Base-by-base conservation (phyloP, 148 eudicot genomes). In the Vaccinium darrowii region DNA sequence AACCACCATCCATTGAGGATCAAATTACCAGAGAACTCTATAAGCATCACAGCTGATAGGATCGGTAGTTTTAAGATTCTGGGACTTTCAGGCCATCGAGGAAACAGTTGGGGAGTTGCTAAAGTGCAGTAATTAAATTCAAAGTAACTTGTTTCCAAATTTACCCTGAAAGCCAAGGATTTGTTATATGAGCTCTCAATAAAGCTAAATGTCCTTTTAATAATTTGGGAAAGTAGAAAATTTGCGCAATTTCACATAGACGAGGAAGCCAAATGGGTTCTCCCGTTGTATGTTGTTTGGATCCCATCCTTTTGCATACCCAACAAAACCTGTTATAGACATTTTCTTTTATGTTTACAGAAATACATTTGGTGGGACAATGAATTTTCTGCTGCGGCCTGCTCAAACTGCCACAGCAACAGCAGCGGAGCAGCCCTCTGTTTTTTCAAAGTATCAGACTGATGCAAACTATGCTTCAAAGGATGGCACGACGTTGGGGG, bases 301-400 rank as follows among this genome's bases (percentile, higher is more conserved):
- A 69, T 69, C 39, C 74, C 74, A 13, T 69, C 74, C 74, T 27
- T 69, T 69, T 27, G 19, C 43, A 27, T 27, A 13, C 30, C 43
- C 39, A 30, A 69, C 74, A 69, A n/a, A 54, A 13, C 49, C 27
- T 53, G 12, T 54, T 36, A 3, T 79, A 53, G 65, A 16, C 14
- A 54, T 79, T 79, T 56, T 27, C 49, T 5, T 54, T 56, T 25
- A 36, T 33, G 7, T 83, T 83, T 58, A 85, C 85, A 87, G 89
- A 49, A 49, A 76, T 56, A 73, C n/a, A 73, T 82, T 85, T 47
- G 82, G 84, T 78, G 82, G 81, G 90, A 89, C 80, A 85, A 96
- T 93, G 99, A 94, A 94, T 88, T 96, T 95, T 86, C 90, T 94
- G 95, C 89, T 91, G 93, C 94, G 94, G 93, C 89, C 93, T 82